Percentiles rank a stretch among this genome's conserved stretches.
phyloP scores from a whole-genome alignment of 805 yeast genomes.

The Zygoascus ofunaensis region DNA sequence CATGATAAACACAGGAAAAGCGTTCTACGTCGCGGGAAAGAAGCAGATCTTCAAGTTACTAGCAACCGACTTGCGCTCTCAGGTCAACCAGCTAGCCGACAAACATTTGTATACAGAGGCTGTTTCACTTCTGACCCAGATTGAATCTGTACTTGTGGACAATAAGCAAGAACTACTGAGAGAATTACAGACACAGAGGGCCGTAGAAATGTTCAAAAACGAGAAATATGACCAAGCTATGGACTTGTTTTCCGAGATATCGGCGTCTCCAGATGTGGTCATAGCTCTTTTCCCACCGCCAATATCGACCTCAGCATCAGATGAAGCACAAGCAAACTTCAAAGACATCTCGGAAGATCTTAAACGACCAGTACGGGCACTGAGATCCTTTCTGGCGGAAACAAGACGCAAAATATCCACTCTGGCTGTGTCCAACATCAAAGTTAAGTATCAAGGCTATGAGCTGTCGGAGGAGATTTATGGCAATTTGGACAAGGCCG shows the following conservation, averaged over 20 bases:
- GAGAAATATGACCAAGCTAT: slow-evolving; percentile 33
- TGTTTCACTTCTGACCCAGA: slow-evolving; percentile 33
- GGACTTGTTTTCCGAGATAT: slow-evolving; percentile 39
- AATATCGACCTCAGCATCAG: not conserved
- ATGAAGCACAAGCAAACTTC: not conserved
- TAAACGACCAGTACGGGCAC: slow-evolving; percentile 21
- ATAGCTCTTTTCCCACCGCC: slow-evolving; percentile 37
- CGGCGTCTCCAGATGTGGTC: slow-evolving; percentile 53
- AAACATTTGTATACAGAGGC: slow-evolving; percentile 34
- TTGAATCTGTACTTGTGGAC: slow-evolving; percentile 23
- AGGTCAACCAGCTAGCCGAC: slow-evolving; percentile 27
- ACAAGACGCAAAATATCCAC: slow-evolving; percentile 38
- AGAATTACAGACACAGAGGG: slow-evolving; percentile 37
- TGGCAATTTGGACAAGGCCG: slow-evolving; percentile 29
- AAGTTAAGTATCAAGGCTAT: slow-evolving; percentile 15
- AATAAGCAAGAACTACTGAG: slow-evolving; percentile 33
- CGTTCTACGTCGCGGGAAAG: slow-evolving; percentile 26
- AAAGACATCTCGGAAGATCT: slow-evolving; percentile 6
- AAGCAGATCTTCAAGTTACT: slow-evolving; percentile 24
- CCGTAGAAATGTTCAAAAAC: slow-evolving; percentile 26
- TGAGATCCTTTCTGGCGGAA: slow-evolving; percentile 41
- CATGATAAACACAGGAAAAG: slow-evolving; percentile 20
- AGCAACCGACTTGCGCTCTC: slow-evolving; percentile 27
- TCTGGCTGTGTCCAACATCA: slow-evolving; percentile 15
- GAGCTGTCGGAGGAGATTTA: slow-evolving; percentile 21